Conservation (phyloP, 495 filamentous ascomycete genomes). For the Talaromyces thailandensis region DNA sequence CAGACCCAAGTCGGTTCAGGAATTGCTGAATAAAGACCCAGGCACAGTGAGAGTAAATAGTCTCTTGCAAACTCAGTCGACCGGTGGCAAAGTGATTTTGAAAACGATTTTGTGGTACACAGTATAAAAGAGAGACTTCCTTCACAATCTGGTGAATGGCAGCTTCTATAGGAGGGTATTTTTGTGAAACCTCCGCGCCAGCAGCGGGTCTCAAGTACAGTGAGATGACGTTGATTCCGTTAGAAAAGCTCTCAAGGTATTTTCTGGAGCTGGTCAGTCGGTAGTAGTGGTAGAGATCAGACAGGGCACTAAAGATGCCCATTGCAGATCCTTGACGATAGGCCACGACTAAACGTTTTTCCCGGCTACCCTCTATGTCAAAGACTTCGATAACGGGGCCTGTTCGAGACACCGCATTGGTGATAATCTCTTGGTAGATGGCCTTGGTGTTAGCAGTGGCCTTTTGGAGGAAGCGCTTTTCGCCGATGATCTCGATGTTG, state of each 20-base stretch:
- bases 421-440: slow-evolving; percentile 88
- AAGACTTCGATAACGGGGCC: slow-evolving; percentile 97
- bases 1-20: slow-evolving; percentile 85
- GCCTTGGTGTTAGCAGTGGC: slow-evolving; percentile 91
- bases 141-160: slow-evolving; percentile 99
- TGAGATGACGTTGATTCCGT: slow-evolving; percentile 93
- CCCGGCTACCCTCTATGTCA: slow-evolving; percentile 81
- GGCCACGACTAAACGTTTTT: slow-evolving; percentile 89
- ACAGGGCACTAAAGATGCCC: slow-evolving; percentile 90
- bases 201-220: slow-evolving; percentile 74
- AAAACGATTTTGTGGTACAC: slow-evolving; percentile 93
- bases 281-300: slow-evolving; percentile 97
- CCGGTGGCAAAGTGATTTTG: slow-evolving; percentile 84
- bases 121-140: slow-evolving; percentile 93
- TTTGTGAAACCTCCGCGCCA: slow-evolving; percentile 37
- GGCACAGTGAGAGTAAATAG: slow-evolving; percentile 92
- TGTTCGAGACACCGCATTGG: slow-evolving; percentile 67
- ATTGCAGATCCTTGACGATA: slow-evolving; percentile 88
- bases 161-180: slow-evolving; percentile 73
- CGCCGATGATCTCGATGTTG: slow-evolving; percentile 81
- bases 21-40: slow-evolving; percentile 98
- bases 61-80: slow-evolving; percentile 86
- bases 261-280: slow-evolving; percentile 92
- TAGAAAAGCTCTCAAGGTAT: slow-evolving; percentile 98
- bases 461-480: slow-evolving; percentile 90